phyloP scores from a whole-genome alignment of 2,329 filamentous ascomycete genomes.

The Dothiorella sarmentorum region DNA sequence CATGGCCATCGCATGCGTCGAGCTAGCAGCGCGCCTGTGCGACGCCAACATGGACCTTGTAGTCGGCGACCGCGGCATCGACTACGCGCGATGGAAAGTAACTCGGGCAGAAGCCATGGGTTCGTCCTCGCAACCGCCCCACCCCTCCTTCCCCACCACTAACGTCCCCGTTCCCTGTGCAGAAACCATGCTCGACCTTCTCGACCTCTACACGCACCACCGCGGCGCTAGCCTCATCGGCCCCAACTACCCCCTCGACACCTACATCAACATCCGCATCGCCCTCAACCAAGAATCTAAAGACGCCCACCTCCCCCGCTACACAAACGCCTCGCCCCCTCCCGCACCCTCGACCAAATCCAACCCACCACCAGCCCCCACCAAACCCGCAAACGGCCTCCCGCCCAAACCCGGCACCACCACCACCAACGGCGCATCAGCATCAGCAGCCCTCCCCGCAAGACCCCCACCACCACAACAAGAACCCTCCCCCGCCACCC shows the following conservation, averaged over 20 bases:
- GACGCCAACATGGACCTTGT: constrained; percentile 53
- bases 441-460: no score
- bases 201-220: constrained; percentile 90
- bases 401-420: constrained; percentile 28
- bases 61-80: constrained; percentile 41
- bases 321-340: constrained; percentile 46
- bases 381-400: constrained; percentile 18
- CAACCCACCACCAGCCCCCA: background rate
- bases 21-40: constrained; percentile 71
- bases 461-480: no score
- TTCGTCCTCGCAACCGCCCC: constrained; percentile 19
- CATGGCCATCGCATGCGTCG: constrained; percentile 76
- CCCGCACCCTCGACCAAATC: constrained; percentile 29
- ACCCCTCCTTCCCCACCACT: background rate
- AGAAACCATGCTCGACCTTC: constrained; percentile 84
- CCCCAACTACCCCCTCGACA: constrained; percentile 66
- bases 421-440: constrained; percentile 26
- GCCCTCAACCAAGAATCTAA: constrained; percentile 79
- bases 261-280: constrained; percentile 84
- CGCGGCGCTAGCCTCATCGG: constrained; percentile 72
- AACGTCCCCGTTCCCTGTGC: constrained; percentile 26
- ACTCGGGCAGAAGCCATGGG: constrained; percentile 47
- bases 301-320: constrained; percentile 44
- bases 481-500: constrained; percentile 32
- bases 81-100: constrained; percentile 46